A percentile compares a stretch with the other conserved stretches of the same genome.
Evolutionary conservation across 768 basidiomycete genomes (phyloP).

Genomic region (Podaxis pistillaris): DNA sequence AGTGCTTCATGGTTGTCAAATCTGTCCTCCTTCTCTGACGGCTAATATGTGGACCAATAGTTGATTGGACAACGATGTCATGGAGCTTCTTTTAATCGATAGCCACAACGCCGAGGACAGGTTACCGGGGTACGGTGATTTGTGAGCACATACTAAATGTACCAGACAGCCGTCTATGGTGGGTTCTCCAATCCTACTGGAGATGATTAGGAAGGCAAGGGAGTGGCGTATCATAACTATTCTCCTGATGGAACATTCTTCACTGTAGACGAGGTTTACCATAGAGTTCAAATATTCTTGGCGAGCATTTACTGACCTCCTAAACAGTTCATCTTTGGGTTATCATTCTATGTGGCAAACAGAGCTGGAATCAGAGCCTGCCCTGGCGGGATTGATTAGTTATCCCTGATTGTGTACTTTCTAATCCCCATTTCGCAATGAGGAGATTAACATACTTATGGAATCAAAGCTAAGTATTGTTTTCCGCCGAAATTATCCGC

Average conservation of each 20-base stretch:
- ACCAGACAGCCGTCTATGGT: not conserved
- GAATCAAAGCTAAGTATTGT: not conserved
- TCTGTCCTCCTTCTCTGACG: not conserved
- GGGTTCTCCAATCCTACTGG: not conserved
- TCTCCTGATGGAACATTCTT: not conserved
- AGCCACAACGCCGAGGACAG: conserved; percentile 9
- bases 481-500: not conserved
- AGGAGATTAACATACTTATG: not conserved
- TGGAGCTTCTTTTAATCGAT: not conserved
- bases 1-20: not conserved
- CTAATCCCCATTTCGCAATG: not conserved
- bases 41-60: not conserved
- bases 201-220: not conserved
- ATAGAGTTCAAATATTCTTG: not conserved
- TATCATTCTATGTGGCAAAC: not conserved
- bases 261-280: no score
- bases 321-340: not conserved
- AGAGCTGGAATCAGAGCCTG: not conserved
- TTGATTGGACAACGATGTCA: not conserved
- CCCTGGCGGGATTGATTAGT: not conserved
- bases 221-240: not conserved
- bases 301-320: not conserved
- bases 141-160: not conserved
- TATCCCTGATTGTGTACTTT: not conserved
- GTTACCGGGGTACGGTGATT: not conserved